Evolutionary conservation across 2,329 filamentous ascomycete species (phyloP), one percentile per base, ranked within the genome.

Genomic region (Elsinoe ampelina): DNA sequence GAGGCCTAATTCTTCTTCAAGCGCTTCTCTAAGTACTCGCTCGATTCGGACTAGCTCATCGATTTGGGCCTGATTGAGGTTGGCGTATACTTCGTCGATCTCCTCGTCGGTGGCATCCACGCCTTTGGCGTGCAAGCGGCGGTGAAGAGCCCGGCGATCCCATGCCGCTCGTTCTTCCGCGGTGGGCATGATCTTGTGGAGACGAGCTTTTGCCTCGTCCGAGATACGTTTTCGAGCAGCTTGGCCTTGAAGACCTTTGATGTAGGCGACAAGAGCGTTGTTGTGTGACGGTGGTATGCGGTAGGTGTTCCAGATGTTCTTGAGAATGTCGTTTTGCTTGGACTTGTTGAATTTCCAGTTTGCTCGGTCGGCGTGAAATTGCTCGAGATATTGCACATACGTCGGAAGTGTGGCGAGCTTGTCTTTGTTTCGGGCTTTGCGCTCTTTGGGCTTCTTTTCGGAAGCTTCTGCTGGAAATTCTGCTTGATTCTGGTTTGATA

Each of bases 341-440:
- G 89, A 91, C 74, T 96, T 96, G 75, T 95, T 95, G 76, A 96
- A 97, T 71, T 95, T 96, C 92, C 92, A 97, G 63, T 77, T 77
- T 8, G 79, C 75, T 58, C 83, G 83, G 59, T 83, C 79, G 57
- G 79, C 79, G 71, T 87, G 78, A 78, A 90, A 95, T 67, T 85
- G 82, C 47, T 78, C 78, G 43, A 96, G 80, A 68, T 96, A 96
- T 55, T 81, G 77, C 13, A 95, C 77, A 58, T 89, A 85, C 12
- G 84, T 80, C 47, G 81, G 77, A 57, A 45, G 42, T 2, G 41
- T 17, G 8, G 6, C 36, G 10, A 41, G 54, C 15, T 58, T 56
- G 43, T 50, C 47, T 38, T 55, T 39, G 42, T 57, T 47, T n/a
- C 61, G 63, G 5, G 58, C 55, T 38, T 61, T 62, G 36, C 57